Conservation (phyloP, 257 asterid genomes). For the Parsonsia alboflavescens region DNA sequence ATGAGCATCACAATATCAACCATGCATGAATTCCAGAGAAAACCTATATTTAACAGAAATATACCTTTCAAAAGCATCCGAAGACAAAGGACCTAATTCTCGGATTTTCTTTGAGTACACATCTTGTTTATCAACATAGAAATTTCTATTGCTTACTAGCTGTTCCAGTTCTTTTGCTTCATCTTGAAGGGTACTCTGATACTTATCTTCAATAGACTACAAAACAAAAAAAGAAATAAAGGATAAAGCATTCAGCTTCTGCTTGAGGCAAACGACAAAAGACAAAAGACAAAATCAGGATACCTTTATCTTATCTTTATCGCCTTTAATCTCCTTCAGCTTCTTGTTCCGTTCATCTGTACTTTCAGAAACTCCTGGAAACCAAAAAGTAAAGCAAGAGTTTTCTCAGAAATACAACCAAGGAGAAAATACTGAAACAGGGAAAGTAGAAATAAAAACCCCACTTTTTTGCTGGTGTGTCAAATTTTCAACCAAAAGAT, state of each 20-base stretch:
- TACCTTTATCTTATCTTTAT: slow-evolving; percentile 76
- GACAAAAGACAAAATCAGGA: slow-evolving; percentile 17
- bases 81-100: slow-evolving; percentile 92
- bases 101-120: slow-evolving; percentile 91
- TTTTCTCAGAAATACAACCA: slow-evolving; percentile 6
- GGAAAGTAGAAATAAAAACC: slow-evolving; percentile 19
- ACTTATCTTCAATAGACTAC: slow-evolving; percentile 71
- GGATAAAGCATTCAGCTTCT: slow-evolving; percentile 22
- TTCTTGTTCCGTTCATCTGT: slow-evolving; percentile 51
- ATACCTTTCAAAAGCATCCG: slow-evolving; percentile 98
- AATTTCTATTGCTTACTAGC: slow-evolving; percentile 66
- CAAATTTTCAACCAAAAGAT: slow-evolving; percentile 49
- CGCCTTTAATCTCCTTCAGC: slow-evolving; percentile 63
- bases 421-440: slow-evolving; percentile 10
- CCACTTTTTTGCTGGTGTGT: slow-evolving; percentile 67
- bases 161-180: slow-evolving; percentile 91
- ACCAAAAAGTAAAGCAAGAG: background rate
- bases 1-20: background rate
- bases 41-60: background rate
- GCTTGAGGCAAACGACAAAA: slow-evolving; percentile 12
- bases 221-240: slow-evolving; percentile 4
- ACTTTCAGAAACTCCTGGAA: slow-evolving; percentile 56
- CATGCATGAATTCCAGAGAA: background rate
- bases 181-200: slow-evolving; percentile 78
- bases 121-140: slow-evolving; percentile 79